These are phyloP conservation scores for Clavaria fumosa DNA, from an alignment of 768 basidiomycete genomes.

Conservation along the genomic window DNA sequence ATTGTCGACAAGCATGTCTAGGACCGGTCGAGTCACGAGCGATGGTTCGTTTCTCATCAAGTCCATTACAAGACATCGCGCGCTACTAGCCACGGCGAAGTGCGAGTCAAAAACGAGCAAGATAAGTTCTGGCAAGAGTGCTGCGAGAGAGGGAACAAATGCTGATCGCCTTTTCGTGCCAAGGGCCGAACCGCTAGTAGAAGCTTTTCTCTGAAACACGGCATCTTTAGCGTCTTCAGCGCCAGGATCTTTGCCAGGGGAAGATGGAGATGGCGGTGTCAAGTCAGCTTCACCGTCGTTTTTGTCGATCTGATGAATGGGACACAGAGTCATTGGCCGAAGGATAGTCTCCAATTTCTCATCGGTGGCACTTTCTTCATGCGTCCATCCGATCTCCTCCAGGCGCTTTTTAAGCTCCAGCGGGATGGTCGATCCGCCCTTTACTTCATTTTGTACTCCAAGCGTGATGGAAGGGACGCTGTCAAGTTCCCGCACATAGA, in stretches of 20 bases:
- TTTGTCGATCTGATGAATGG: conserved; percentile 39
- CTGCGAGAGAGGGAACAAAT: conserved; percentile 46
- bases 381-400: conserved; percentile 61
- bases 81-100: conserved; percentile 36
- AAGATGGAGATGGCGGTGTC: conserved; percentile 14
- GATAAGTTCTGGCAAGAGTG: conserved; percentile 39
- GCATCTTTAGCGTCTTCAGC: conserved; percentile 14
- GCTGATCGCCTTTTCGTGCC: conserved; percentile 45
- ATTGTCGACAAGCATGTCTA: conserved; percentile 43
- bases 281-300: conserved; percentile 23
- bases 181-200: conserved; percentile 28
- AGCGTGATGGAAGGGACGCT: conserved; percentile 3
- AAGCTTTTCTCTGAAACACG: conserved; percentile 43
- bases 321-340: conserved; percentile 53
- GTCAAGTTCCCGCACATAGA: conserved; percentile 41
- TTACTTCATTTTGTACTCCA: conserved; percentile 21
- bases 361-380: conserved; percentile 40
- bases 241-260: conserved; percentile 16
- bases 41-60: conserved; percentile 63
- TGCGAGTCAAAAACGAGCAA: conserved; percentile 37
- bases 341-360: conserved; percentile 40
- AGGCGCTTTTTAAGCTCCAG: conserved; percentile 48
- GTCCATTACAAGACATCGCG: conserved; percentile 42
- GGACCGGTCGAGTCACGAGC: conserved; percentile 43
- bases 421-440: conserved; percentile 34